Evolutionary conservation across 768 basidiomycete genomes (phyloP).

Genomic region (Ramaria sp.): DNA sequence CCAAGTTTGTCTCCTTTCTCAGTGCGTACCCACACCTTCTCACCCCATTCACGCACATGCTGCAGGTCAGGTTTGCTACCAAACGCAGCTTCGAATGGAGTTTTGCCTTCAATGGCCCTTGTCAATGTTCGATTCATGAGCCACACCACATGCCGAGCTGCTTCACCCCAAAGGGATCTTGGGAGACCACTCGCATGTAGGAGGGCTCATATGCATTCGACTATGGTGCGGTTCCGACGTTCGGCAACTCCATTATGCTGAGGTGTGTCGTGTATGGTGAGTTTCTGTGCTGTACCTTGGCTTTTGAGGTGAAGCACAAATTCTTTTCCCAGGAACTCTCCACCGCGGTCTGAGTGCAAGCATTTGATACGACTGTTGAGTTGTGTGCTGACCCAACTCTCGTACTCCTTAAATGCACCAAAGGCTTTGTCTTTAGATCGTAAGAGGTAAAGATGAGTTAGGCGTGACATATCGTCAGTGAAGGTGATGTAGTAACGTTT

Average conservation of each 20-base stretch:
- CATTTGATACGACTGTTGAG: conserved; percentile 17
- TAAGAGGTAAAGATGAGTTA: conserved; percentile 5
- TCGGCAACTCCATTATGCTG: conserved; percentile 37
- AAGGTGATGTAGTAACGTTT: conserved; percentile 15
- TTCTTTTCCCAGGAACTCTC: conserved; percentile 30
- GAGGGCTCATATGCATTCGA: conserved; percentile 25
- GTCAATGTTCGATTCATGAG: conserved; percentile 25
- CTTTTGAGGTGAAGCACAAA: conserved; percentile 23
- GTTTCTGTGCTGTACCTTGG: conserved; percentile 28
- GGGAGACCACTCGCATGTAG: conserved; percentile 22
- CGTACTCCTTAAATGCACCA: conserved; percentile 21
- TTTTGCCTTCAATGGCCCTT: conserved; percentile 15
- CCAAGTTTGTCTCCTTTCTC: conserved; percentile 14
- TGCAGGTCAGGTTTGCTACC: conserved; percentile 22
- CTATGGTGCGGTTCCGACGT: conserved; percentile 26
- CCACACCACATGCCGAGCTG: conserved; percentile 23
- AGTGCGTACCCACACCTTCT: conserved; percentile 18
- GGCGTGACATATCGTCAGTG: conserved; percentile 7
- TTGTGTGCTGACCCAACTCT: conserved; percentile 25
- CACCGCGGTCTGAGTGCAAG: conserved; percentile 32
- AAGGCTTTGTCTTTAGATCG: conserved; percentile 15
- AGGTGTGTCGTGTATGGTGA: conserved; percentile 30
- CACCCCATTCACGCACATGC: conserved; percentile 23
- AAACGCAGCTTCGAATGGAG: conserved; percentile 11
- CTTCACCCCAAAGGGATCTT: conserved; percentile 4